phyloP scores from a whole-genome alignment of 345 rosid species.

The Eucalyptus dawsonii region DNA sequence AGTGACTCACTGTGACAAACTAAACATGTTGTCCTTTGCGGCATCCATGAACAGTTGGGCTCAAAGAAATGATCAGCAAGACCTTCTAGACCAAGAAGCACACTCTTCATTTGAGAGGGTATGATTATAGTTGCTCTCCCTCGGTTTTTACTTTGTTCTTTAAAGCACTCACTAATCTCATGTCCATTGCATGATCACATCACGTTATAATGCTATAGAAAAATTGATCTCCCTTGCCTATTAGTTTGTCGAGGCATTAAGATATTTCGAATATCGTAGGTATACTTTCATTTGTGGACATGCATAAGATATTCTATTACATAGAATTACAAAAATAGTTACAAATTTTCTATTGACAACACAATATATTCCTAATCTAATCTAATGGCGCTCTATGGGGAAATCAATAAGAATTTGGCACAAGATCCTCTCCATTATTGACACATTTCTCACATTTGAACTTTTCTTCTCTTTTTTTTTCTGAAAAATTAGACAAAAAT shows the following conservation, averaged over 20 bases:
- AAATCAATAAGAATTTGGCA: not conserved
- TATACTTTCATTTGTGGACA: not conserved
- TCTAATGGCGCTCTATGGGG: not conserved
- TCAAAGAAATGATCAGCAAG: not conserved
- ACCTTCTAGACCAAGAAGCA: fast-evolving
- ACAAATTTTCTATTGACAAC: not conserved
- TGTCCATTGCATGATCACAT: fast-evolving
- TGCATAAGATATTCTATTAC: too few species aligned
- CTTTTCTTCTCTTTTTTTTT: fast-evolving
- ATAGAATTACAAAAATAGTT: not conserved
- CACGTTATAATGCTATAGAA: fast-evolving
- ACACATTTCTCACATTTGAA: fast-evolving
- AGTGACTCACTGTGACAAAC: not conserved
- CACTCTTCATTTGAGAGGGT: not conserved
- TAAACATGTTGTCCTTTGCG: fast-evolving
- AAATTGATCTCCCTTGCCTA: not conserved
- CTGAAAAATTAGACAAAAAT: not conserved
- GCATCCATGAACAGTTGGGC: not conserved
- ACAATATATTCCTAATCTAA: fast-evolving
- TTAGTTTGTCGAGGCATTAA: not conserved
- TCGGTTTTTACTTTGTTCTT: too few species aligned
- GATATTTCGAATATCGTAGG: not conserved
- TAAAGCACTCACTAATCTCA: too few species aligned
- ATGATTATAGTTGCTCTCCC: fast-evolving
- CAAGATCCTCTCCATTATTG: not conserved